Evolutionary conservation across 2,329 filamentous ascomycete species (phyloP).

Genomic region (Talaromyces sp.): DNA sequence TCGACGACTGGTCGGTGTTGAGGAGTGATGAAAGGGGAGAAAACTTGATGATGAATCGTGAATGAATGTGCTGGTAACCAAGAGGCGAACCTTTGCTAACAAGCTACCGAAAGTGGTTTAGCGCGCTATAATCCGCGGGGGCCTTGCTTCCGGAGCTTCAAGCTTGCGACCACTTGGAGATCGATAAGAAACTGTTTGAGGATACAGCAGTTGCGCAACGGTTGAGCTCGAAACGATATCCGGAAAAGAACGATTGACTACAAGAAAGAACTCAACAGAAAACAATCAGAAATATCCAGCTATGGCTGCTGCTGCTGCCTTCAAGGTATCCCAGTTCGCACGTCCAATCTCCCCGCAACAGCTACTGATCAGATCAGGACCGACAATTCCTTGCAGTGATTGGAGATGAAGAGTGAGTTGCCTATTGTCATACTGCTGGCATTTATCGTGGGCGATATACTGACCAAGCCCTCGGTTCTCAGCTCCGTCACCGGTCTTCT

Average conservation of each 20-base stretch:
- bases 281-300: not conserved
- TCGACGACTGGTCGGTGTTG: not conserved
- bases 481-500: slow-evolving; percentile 95
- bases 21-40: not conserved
- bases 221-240: not conserved
- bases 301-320: slow-evolving; percentile 61
- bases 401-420: slow-evolving; percentile 72
- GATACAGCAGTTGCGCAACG: not conserved
- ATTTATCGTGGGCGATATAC: not conserved
- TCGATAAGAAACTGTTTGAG: not conserved
- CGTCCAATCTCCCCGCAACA: slow-evolving; percentile 13
- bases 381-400: slow-evolving; percentile 96
- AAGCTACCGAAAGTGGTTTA: slow-evolving; percentile 14
- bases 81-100: slow-evolving; percentile 11
- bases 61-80: slow-evolving; percentile 11
- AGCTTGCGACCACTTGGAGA: slow-evolving; percentile 2
- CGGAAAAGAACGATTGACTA: not conserved
- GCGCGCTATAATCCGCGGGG: slow-evolving; percentile 4
- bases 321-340: slow-evolving; percentile 44
- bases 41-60: not conserved
- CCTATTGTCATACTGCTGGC: not conserved
- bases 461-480: not conserved
- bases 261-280: not conserved
- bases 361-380: slow-evolving; percentile 53
- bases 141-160: slow-evolving; percentile 8